Evolutionary conservation across 2,329 filamentous ascomycete genomes (phyloP).

Genomic region (Ophiosphaerella herpotricha): DNA sequence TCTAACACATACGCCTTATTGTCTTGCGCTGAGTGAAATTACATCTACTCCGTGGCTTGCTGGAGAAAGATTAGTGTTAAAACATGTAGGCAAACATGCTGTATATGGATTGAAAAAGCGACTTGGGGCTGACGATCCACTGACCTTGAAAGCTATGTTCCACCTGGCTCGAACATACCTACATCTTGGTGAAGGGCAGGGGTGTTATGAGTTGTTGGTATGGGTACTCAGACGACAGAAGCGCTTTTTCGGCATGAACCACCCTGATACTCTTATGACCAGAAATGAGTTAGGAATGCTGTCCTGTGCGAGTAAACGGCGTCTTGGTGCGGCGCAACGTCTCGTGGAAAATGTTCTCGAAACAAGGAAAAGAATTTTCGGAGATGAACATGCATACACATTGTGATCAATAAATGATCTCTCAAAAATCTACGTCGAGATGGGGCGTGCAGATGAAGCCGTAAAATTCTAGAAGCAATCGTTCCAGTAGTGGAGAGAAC

Average conservation of each 20-base stretch:
- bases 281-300: slow-evolving; percentile 23
- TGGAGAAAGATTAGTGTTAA: slow-evolving; percentile 12
- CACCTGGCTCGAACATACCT: slow-evolving; percentile 27
- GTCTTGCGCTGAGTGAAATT: slow-evolving; percentile 20
- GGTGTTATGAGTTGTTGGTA: slow-evolving; percentile 11
- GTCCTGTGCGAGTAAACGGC: slow-evolving; percentile 16
- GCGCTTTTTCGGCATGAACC: slow-evolving; percentile 20
- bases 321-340: slow-evolving; percentile 8
- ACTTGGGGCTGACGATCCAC: slow-evolving; percentile 17
- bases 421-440: slow-evolving; percentile 18
- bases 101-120: slow-evolving; percentile 21
- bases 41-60: slow-evolving; percentile 25
- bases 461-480: slow-evolving; percentile 17
- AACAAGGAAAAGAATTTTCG: slow-evolving; percentile 21
- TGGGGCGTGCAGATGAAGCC: slow-evolving; percentile 25
- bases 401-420: slow-evolving; percentile 33
- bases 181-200: slow-evolving; percentile 14
- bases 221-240: slow-evolving; percentile 18
- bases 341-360: slow-evolving; percentile 20
- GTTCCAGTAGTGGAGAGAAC: slow-evolving; percentile 23
- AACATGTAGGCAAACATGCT: slow-evolving; percentile 3
- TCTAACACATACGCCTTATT: slow-evolving; percentile 22
- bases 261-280: slow-evolving; percentile 25
- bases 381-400: slow-evolving; percentile 35
- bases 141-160: slow-evolving; percentile 31